phyloP scores from a whole-genome alignment of 78 protist genomes.

The Dictyostelium brefeldianum region DNA sequence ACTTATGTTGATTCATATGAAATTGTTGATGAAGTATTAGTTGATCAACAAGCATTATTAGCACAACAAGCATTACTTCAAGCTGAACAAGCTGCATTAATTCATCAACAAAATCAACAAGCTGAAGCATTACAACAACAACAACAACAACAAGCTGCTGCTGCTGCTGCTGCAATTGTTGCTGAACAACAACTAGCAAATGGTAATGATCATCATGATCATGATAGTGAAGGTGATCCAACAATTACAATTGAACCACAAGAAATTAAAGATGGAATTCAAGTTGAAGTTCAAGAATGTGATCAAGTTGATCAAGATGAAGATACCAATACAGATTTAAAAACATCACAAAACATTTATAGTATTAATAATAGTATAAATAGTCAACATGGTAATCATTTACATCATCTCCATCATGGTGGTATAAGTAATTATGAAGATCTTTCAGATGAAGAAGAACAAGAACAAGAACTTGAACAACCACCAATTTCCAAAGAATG shows the following conservation, averaged over 20 bases:
- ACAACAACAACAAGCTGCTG: not conserved
- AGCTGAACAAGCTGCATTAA: not conserved
- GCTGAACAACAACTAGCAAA: not conserved
- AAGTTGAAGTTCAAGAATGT: not conserved
- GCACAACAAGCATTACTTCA: constrained; percentile 1
- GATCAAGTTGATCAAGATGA: not conserved
- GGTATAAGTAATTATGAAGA: not conserved
- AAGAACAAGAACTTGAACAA: not conserved
- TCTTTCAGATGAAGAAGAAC: not conserved
- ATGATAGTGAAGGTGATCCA: no score
- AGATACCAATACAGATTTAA: not conserved
- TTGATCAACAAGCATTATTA: not conserved
- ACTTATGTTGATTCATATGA: not conserved
- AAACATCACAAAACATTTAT: not conserved
- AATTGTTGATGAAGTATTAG: not conserved
- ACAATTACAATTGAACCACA: not conserved
- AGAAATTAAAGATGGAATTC: not conserved
- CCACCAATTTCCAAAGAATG: constrained; percentile 1
- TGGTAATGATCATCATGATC: no score
- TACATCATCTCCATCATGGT: not conserved
- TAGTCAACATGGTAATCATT: not conserved
- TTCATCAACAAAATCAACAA: not conserved
- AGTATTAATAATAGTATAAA: not conserved
- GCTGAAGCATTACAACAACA: not conserved
- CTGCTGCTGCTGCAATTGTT: not conserved